These are phyloP conservation scores for Leersia perrieri DNA, from an alignment of 176 grass and related monocot species.

Conservation along the genomic window DNA sequence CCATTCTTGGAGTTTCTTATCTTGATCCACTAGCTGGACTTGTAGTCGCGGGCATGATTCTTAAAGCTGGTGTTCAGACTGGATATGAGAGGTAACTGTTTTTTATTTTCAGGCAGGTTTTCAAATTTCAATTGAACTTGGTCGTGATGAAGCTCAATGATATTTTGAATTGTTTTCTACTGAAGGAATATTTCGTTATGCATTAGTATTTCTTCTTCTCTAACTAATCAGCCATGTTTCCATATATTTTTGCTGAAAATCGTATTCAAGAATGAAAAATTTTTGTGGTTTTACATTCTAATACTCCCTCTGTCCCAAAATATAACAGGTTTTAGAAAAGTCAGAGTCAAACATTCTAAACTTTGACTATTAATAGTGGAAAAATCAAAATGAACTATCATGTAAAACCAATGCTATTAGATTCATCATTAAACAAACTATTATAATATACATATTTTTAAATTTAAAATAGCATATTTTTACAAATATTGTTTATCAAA, in stretches of 20 bases:
- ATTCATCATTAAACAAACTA: no score
- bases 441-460: no score
- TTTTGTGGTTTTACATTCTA: background rate
- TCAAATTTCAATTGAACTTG: slow-evolving; percentile 13
- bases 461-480: no score
- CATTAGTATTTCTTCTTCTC: background rate
- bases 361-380: no score
- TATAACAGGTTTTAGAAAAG: no score
- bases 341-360: no score
- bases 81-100: slow-evolving; percentile 78
- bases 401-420: no score
- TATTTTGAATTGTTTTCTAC: background rate
- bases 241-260: background rate
- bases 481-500: no score
- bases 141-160: background rate
- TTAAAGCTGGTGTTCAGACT: slow-evolving; percentile 87
- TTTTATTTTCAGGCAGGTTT: slow-evolving; percentile 8
- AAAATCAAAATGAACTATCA: no score
- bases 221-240: background rate
- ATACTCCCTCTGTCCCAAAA: no score
- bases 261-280: background rate
- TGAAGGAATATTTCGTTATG: background rate
- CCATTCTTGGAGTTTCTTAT: slow-evolving; percentile 74
- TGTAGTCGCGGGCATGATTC: slow-evolving; percentile 90
- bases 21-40: slow-evolving; percentile 96